phyloP scores from a whole-genome alignment of 306 rosid species.

The Corylus heterophylla region DNA sequence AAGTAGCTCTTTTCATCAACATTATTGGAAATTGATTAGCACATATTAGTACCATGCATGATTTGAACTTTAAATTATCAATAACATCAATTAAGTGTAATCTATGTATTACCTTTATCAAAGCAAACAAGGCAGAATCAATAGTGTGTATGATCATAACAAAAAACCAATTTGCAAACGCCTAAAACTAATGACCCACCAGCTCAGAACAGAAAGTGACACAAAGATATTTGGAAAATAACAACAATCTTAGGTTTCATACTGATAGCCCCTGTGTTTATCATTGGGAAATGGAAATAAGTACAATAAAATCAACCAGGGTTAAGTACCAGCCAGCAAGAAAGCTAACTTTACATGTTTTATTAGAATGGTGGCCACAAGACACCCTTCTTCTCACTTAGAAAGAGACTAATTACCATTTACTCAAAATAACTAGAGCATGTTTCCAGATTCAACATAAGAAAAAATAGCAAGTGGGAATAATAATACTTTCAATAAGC shows the following conservation, averaged over 20 bases:
- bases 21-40: neutral
- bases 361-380: neutral
- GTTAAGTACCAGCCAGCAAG: neutral
- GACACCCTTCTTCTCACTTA: neutral
- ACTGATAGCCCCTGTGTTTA: neutral
- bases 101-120: neutral
- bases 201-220: neutral
- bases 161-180: neutral
- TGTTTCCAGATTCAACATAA: neutral
- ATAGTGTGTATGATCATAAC: neutral
- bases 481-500: neutral
- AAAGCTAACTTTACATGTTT: neutral
- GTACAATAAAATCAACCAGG: neutral
- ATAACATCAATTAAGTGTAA: neutral
- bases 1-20: neutral
- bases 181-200: slow-evolving; percentile 1
- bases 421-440: neutral
- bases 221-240: neutral
- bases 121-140: neutral
- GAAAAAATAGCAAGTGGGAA: neutral
- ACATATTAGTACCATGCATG: neutral
- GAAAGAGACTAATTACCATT: neutral
- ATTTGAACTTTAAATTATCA: neutral
- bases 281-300: neutral
- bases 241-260: neutral